Percentiles rank a stretch among this genome's conserved stretches.
phyloP scores from a whole-genome alignment of 208 protist species.

The Trichomonas tenax region DNA sequence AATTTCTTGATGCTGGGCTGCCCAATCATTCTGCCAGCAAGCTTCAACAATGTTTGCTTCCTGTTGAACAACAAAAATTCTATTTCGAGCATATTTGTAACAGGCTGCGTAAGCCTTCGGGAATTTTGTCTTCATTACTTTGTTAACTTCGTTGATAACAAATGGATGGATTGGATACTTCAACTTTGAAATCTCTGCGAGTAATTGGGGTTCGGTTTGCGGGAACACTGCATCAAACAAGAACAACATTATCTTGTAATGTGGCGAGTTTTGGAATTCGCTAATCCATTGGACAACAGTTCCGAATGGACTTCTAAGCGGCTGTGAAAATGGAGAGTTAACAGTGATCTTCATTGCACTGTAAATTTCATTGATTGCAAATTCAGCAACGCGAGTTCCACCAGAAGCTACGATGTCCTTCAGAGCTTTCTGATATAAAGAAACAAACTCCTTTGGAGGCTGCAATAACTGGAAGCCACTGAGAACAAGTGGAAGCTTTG shows the following conservation, averaged over 20 bases:
- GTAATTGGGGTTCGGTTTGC: not conserved
- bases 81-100: not conserved
- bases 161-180: not conserved
- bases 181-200: not conserved
- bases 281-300: not conserved
- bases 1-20: not conserved
- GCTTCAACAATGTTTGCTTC: not conserved
- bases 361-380: not conserved
- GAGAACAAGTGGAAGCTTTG: not conserved
- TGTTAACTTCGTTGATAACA: not conserved
- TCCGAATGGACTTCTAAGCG: not conserved
- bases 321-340: not conserved
- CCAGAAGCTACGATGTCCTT: not conserved
- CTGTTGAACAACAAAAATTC: not conserved
- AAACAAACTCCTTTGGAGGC: not conserved
- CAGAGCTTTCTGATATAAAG: not conserved
- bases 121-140: not conserved
- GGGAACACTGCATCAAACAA: not conserved
- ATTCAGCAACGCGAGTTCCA: not conserved
- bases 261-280: not conserved
- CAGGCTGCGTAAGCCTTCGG: not conserved
- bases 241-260: not conserved
- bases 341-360: not conserved
- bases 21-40: not conserved
- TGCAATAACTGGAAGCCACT: not conserved